Base-by-base conservation (phyloP, 495 filamentous ascomycete species). In the Astrocystis sublimbata region DNA sequence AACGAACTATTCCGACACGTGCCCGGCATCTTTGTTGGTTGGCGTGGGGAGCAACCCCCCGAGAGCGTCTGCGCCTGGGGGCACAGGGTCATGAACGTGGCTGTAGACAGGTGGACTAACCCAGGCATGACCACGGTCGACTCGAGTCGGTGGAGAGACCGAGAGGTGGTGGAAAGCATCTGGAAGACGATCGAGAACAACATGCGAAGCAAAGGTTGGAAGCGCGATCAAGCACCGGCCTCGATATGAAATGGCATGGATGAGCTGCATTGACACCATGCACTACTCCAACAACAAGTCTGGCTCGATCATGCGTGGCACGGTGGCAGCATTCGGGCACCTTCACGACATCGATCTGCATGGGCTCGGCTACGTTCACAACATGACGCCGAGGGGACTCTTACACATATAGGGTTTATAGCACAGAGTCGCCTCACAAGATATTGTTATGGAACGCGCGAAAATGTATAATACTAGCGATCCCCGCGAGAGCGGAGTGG, bases 141-240 rank as follows among this genome's bases (percentile, higher is more conserved):
- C 35, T 71, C 77, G 46, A 87, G 88, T 40, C 80, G 94, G 57
- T 98, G 92, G 89, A 79, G 94, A 63, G 94, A 98, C 77, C 76
- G 92, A 9, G 94, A 98, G 79, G 88, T 96, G 41, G 92, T 97
- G 35, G 94, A 98, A 85, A 82, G 82, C 43, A 91, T 98, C 57
- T 98, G 94, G 94, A 89, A 88, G 65, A 81, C 83, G 12, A 89
- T 98, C 65, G 94, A 98, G 80, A 86, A 86, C 65, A 86, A 88
- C 54, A 97, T 98, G 94, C 85, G 86, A 67, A 78, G 79, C 51
- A 90, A 87, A 67, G 94, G 94, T 6, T 97, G 92, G 92, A 84
- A 82, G 35, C 86, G 78, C 74, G 87, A 90, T 60, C 83, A 85
- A 5, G 84, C 84, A 8, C 83, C 84, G 6, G 61, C 71, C 5